phyloP scores from a whole-genome alignment of 2,329 filamentous ascomycete genomes.

The Arachnopeziza araneosa region DNA sequence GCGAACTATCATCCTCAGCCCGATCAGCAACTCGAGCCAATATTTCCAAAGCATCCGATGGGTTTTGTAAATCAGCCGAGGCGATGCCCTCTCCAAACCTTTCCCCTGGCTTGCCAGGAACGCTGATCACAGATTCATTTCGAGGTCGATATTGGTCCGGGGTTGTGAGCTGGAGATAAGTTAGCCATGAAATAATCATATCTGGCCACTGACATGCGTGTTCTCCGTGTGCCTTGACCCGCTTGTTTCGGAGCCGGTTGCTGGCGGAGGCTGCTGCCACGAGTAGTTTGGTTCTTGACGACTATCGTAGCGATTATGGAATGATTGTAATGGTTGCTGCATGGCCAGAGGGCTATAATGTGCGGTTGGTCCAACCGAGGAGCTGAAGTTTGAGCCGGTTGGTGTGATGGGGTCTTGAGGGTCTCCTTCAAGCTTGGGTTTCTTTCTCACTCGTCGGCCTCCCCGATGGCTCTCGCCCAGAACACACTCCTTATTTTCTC shows the following conservation, averaged over 20 bases:
- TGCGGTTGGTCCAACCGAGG: background rate
- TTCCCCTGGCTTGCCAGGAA: constrained; percentile 18
- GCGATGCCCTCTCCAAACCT: constrained; percentile 25
- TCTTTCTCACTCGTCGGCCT: constrained; percentile 29
- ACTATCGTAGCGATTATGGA: constrained; percentile 17
- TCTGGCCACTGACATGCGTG: constrained; percentile 14
- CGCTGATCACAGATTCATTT: constrained; percentile 15
- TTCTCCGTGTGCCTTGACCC: constrained; percentile 18
- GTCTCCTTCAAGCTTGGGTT: constrained; percentile 22
- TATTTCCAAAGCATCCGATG: constrained; percentile 30
- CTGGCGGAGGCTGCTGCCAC: constrained; percentile 16
- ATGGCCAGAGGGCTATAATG: constrained; percentile 11
- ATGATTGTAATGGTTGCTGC: constrained; percentile 11
- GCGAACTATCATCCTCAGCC: constrained; percentile 26
- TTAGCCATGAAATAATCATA: background rate
- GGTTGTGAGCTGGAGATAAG: constrained; percentile 12
- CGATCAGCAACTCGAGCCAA: constrained; percentile 29
- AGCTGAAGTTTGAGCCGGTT: background rate
- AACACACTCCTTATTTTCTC: constrained; percentile 29
- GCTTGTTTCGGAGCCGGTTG: constrained; percentile 14
- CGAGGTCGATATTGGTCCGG: constrained; percentile 14
- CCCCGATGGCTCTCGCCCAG: constrained; percentile 30
- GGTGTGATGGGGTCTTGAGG: constrained; percentile 3
- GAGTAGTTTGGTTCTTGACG: constrained; percentile 10
- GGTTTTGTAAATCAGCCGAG: constrained; percentile 29